Conservation (phyloP, 2,329 filamentous ascomycete species). For the Hypoxylon sp. region DNA sequence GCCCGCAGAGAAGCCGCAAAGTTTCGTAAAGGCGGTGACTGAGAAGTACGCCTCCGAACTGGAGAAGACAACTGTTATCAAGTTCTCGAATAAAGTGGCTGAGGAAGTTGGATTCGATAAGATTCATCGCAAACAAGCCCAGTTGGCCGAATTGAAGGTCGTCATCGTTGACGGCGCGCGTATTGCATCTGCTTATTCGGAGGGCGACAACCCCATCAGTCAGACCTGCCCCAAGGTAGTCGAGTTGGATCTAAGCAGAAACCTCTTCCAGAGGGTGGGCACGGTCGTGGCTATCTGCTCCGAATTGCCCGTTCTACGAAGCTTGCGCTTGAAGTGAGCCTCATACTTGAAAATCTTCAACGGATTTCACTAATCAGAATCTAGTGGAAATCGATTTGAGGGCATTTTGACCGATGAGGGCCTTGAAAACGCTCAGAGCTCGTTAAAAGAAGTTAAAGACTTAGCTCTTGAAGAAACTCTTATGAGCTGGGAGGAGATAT, state of each 20-base stretch:
- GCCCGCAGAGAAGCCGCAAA: constrained; percentile 74
- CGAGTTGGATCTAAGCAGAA: constrained; percentile 88
- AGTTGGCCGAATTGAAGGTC: constrained; percentile 82
- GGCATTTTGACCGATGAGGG: constrained; percentile 60
- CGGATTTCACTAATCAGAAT: constrained; percentile 20
- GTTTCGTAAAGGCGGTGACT: constrained; percentile 84
- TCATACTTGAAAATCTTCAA: neutral
- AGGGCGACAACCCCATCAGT: constrained; percentile 59
- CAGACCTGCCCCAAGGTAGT: constrained; percentile 75
- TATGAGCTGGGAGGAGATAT: constrained; percentile 75
- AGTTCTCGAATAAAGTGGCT: constrained; percentile 84
- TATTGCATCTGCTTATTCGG: constrained; percentile 62
- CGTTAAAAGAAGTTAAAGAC: constrained; percentile 68
- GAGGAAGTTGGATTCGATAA: constrained; percentile 98
- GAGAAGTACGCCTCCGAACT: constrained; percentile 84
- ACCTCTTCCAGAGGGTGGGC: constrained; percentile 78
- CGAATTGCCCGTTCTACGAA: constrained; percentile 75
- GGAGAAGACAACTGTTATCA: constrained; percentile 66
- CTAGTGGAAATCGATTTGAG: constrained; percentile 81
- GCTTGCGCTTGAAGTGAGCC: constrained; percentile 78
- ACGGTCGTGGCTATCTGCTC: constrained; percentile 80
- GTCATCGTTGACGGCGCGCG: constrained; percentile 85
- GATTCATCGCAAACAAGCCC: constrained; percentile 83
- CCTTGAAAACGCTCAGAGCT: constrained; percentile 54
- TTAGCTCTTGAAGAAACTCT: constrained; percentile 78